phyloP scores from a whole-genome alignment of 495 filamentous ascomycete genomes.

The Lasiosphaeria miniovina region DNA sequence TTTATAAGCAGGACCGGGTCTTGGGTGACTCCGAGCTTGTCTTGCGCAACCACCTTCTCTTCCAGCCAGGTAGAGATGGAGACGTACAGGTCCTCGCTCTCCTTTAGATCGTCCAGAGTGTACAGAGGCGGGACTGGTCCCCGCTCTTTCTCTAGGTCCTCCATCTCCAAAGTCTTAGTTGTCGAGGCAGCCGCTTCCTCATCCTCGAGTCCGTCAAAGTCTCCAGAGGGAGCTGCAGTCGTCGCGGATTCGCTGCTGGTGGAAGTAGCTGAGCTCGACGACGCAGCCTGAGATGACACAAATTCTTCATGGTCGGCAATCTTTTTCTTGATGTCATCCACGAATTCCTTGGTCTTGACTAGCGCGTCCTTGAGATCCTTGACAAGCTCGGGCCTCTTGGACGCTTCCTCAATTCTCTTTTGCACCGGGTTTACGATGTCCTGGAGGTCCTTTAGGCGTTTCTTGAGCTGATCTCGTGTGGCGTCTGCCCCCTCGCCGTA shows the following conservation, averaged over 20 bases:
- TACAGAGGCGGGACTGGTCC: constrained; percentile 54
- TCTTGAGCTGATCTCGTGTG: constrained; percentile 63
- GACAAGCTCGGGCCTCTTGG: constrained; percentile 62
- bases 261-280: constrained; percentile 39
- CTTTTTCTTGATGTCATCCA: constrained; percentile 50
- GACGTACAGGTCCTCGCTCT: constrained; percentile 47
- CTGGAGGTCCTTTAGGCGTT: constrained; percentile 67
- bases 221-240: constrained; percentile 44
- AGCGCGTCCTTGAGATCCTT: constrained; percentile 61
- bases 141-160: constrained; percentile 37
- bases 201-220: constrained; percentile 65
- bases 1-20: constrained; percentile 67
- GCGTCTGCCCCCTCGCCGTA: constrained; percentile 82
- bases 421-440: constrained; percentile 67
- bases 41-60: constrained; percentile 62
- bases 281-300: constrained; percentile 39
- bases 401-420: constrained; percentile 64
- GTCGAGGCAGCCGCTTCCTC: constrained; percentile 39
- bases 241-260: constrained; percentile 33
- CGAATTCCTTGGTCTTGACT: constrained; percentile 48
- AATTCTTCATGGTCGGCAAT: constrained; percentile 48
- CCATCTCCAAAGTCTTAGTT: constrained; percentile 35
- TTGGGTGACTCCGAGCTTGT: constrained; percentile 62
- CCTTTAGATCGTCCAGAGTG: constrained; percentile 58
- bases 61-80: constrained; percentile 62